Base-by-base conservation (phyloP, 208 protist genomes). In the Trypanosoma avium region DNA sequence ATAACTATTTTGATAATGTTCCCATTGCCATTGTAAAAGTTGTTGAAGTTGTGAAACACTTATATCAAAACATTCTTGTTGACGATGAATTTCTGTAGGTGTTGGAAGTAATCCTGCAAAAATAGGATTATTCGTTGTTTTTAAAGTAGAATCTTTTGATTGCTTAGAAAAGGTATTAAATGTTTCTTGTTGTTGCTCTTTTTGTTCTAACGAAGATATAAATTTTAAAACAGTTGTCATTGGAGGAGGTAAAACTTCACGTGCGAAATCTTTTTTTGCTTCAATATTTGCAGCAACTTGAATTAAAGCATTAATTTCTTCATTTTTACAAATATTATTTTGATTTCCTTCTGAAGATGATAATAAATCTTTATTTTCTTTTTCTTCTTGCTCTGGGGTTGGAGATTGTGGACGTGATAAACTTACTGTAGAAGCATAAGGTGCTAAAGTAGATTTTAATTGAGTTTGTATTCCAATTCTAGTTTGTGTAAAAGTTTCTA, bases 11-110 rank as follows among this genome's bases (percentile, higher is more conserved):
- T 91, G 84, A 55, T 88, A 67, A 58, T 86, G 67, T 65, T 91
- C 84, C 78, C 81, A 91, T 60, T 91, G 84, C 84, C 84, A 91
- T 59, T 84, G 81, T 5, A 91, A 52, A 5, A 91, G 71, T 63
- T 88, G 84, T 63, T 88, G 75, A 36, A 88, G 49, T 40, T 91
- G 80, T 2, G 63, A 56, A 12, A 88, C 71, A 50, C 54, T 76
- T n/a, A 87, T 72, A 70, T 83, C 69, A 59, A 82, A 86, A 55
- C 61, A 58, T 15, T 73, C 63, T 21, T 62, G 46, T 24, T 75
- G 72, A 27, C 70, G 74, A 47, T 86, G 84, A 60, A 87, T 43
- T 68, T 86, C 80, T 35, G 77, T 49, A 13, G 77, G 75, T 2
- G 74, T 78, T 4, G 74, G 72, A 43, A 90, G 59, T 54, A 75